Percentiles rank a stretch among this genome's conserved stretches.
Evolutionary conservation across 495 filamentous ascomycete genomes (phyloP).

Genomic region (Durotheca rogersii): DNA sequence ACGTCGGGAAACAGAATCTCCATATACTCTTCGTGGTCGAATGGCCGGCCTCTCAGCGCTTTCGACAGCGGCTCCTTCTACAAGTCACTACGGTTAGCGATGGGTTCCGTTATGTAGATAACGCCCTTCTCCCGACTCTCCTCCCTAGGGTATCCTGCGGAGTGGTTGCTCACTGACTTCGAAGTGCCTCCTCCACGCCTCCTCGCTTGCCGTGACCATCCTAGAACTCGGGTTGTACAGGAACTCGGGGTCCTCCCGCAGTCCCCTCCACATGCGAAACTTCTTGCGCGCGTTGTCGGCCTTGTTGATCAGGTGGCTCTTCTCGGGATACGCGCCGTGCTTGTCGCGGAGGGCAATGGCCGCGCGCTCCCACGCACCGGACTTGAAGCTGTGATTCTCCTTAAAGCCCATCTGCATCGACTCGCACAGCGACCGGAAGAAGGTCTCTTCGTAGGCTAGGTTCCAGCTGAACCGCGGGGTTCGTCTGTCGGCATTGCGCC

Average conservation of each 20-base stretch:
- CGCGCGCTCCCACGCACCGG: slow-evolving; percentile 53
- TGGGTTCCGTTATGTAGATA: too few relatives aligned
- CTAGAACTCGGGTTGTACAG: slow-evolving; percentile 45
- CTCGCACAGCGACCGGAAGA: slow-evolving; percentile 53
- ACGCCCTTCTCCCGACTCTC: too few relatives aligned
- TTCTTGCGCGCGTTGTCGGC: slow-evolving; percentile 56
- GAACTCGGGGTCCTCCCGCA: slow-evolving; percentile 52
- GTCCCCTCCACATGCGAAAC: slow-evolving; percentile 54
- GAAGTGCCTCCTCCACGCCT: slow-evolving; percentile 50
- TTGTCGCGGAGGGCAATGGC: slow-evolving; percentile 45
- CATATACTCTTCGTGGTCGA: slow-evolving; percentile 55
- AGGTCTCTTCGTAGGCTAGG: slow-evolving; percentile 48
- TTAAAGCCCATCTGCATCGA: slow-evolving; percentile 49
- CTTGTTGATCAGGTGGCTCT: slow-evolving; percentile 56
- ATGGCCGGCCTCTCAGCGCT: slow-evolving; percentile 47
- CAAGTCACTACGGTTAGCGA: slow-evolving; percentile 5
- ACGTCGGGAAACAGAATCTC: slow-evolving; percentile 53
- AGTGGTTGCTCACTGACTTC: slow-evolving; percentile 39
- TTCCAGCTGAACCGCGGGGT: slow-evolving; percentile 56
- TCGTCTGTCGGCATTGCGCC: slow-evolving; percentile 42
- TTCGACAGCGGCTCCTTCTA: slow-evolving; percentile 52
- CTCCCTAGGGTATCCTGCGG: too few relatives aligned
- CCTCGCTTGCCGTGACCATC: slow-evolving; percentile 50
- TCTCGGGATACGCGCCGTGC: slow-evolving; percentile 50
- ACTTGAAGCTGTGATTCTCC: slow-evolving; percentile 55